These are phyloP conservation scores for Trichoderma citrinoviride DNA, from an alignment of 2,329 filamentous ascomycete genomes.

Conservation along the genomic window DNA sequence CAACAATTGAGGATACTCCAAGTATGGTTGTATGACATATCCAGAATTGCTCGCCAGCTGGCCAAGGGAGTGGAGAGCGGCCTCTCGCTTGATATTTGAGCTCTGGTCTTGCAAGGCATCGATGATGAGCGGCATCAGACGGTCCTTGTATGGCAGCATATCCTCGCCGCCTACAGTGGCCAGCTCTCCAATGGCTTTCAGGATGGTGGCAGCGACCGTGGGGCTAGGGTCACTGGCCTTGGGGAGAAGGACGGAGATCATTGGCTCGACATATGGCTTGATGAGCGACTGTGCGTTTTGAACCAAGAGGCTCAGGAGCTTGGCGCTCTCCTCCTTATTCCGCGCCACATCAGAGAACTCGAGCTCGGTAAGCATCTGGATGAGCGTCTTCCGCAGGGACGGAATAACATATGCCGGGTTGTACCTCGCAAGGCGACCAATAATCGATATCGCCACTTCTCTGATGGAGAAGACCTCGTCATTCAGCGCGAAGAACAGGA, in stretches of 20 bases:
- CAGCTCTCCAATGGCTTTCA: slow-evolving; percentile 91
- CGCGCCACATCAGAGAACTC: slow-evolving; percentile 92
- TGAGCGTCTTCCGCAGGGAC: slow-evolving; percentile 87
- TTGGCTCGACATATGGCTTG: slow-evolving; percentile 94
- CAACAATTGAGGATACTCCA: slow-evolving; percentile 90
- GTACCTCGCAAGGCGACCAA: slow-evolving; percentile 83
- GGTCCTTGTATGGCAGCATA: slow-evolving; percentile 87
- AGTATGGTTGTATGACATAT: slow-evolving; percentile 94
- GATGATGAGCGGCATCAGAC: slow-evolving; percentile 92
- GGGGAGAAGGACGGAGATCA: slow-evolving; percentile 90
- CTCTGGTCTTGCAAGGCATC: slow-evolving; percentile 92
- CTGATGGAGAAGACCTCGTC: slow-evolving; percentile 91
- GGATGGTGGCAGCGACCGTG: slow-evolving; percentile 88
- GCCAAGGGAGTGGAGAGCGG: slow-evolving; percentile 84
- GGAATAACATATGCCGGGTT: slow-evolving; percentile 98
- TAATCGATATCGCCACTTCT: slow-evolving; percentile 93
- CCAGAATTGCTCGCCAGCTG: slow-evolving; percentile 94
- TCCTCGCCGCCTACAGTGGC: slow-evolving; percentile 91
- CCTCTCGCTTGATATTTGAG: slow-evolving; percentile 84
- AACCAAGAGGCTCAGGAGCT: slow-evolving; percentile 86
- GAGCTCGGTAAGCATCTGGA: slow-evolving; percentile 93
- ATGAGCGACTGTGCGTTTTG: slow-evolving; percentile 90
- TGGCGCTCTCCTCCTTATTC: slow-evolving; percentile 95
- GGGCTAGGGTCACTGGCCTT: slow-evolving; percentile 84
- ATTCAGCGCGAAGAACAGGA: slow-evolving; percentile 90